Evolutionary conservation across 2,329 filamentous ascomycete genomes (phyloP), one percentile per base, ranked within the genome.

Genomic region (Cercospora citrullina): DNA sequence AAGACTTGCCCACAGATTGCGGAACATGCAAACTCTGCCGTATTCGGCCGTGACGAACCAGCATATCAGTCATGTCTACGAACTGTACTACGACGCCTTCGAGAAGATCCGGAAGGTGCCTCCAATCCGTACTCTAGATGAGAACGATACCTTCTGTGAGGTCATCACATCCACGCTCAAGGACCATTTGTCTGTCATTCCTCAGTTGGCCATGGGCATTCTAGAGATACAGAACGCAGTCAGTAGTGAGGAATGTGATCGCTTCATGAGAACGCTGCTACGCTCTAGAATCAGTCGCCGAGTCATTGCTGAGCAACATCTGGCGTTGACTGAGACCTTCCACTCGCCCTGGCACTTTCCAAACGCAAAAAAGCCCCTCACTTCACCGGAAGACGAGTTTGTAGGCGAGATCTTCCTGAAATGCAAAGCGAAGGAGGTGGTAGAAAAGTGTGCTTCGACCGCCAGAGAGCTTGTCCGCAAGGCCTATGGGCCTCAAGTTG

Each of bases 71-170:
- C 90, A 96, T 72, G 95, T 98, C 36, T 99, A 99, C 81, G 93
- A 98, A 78, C 86, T 97, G 6, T 99, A 99, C 83, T 96, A 97
- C 81, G 89, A 90, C 72, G 94, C 95, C n/a, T 99, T 99, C 75
- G 95, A 99, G 78, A 89, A 85, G 63, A 91, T 98, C 71, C 91
- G 95, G 59, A 90, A 91, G 72, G 84, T 97, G 48, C 89, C 90
- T 61, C 93, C 97, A 77, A 89, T 99, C 73, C 90, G 90, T 75
- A 91, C 89, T 0, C 82, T 97, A 39, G 91, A 96, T 33, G 94
- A 98, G 75, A 99, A 99, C 78, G 93, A 97, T 72, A 83, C 80
- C 53, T 90, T 96, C 74, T 99, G 95, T 83, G 87, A 91, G 64
- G 84, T 93, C 66, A 89, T 99, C 68, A 87, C 90, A 68, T 84